Percentiles rank a stretch among this genome's conserved stretches.
phyloP scores from a whole-genome alignment of 345 rosid species.

The Aegle marmelos region DNA sequence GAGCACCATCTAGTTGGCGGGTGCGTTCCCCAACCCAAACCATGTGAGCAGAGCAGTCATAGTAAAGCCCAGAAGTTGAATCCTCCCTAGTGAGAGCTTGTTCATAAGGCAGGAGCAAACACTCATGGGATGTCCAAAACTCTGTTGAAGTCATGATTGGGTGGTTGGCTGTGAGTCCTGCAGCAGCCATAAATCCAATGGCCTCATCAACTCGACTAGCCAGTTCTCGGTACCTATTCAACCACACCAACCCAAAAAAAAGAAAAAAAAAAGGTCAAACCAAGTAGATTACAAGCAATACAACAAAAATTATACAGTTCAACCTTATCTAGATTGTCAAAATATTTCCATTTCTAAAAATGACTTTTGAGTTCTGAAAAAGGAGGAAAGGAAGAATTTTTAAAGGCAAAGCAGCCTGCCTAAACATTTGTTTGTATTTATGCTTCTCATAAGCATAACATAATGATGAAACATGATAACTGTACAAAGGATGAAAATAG shows the following conservation, averaged over 20 bases:
- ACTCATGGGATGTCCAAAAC: slow-evolving; percentile 45
- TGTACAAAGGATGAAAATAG: neutral
- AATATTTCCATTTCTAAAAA: neutral
- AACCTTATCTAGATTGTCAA: neutral
- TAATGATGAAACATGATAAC: neutral
- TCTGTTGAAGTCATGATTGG: slow-evolving; percentile 35
- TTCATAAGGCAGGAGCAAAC: slow-evolving; percentile 40
- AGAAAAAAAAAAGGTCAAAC: neutral
- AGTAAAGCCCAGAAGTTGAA: slow-evolving; percentile 36
- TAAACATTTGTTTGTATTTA: neutral
- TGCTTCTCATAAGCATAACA: neutral
- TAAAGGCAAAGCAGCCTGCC: neutral
- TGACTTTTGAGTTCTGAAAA: neutral
- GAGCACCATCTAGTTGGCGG: slow-evolving; percentile 43
- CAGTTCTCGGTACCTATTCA: slow-evolving; percentile 33
- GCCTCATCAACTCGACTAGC: slow-evolving; percentile 43
- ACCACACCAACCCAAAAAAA: neutral
- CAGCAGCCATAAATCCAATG: slow-evolving; percentile 40
- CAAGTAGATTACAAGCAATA: neutral
- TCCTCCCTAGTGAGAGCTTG: slow-evolving; percentile 45
- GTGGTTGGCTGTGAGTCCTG: slow-evolving; percentile 35
- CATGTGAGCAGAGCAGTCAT: slow-evolving; percentile 47
- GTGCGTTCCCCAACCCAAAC: slow-evolving; percentile 45
- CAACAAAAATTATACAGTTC: neutral
- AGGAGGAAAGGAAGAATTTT: neutral